Evolutionary conservation across 2,329 filamentous ascomycete species (phyloP), one percentile per base, ranked within the genome.

Genomic region (Calonectria multiphialidica): DNA sequence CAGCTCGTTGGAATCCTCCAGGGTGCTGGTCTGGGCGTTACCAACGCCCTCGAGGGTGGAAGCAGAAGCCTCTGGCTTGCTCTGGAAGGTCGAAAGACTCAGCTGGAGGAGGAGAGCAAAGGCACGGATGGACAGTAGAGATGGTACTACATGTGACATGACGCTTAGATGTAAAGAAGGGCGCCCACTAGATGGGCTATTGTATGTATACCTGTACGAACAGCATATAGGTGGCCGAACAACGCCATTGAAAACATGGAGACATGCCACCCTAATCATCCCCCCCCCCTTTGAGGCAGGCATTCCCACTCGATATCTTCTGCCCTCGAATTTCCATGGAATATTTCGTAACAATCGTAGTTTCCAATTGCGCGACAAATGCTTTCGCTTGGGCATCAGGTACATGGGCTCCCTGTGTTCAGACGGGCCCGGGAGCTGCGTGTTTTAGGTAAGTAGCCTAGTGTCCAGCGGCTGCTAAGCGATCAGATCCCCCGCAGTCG

Each of bases 21-120:
- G 85, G 91, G 92, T 74, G 91, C 95, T 74, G 95, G 96, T 47
- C 90, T 95, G 68, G 92, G 93, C 71, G 84, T 99, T 68, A 94
- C 95, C 28, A 92, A 86, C 75, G 90, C 92, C n/a, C 86, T 99
- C 78, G 95, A 98, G 83, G 92, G 94, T 67, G 91, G 94, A 61
- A 89, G 93, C 72, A 95, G 93, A 88, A 96, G 90, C 81, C 82
- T 99, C 78, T 98, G 96, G 89, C 89, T 98, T 74, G 95, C 96
- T 15, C 87, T 99, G 79, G 96, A 98, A 87, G 91, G 94, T 61
- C 89, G 96, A 82, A 92, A 92, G 84, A 91, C 88, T 61, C 93
- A 96, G 85, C 84, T 99, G 82, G 95, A 98, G 80, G 93, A 94
- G 68, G 80, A 81, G 70, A 70, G 63, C 30, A 78, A 80, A 30